Conservation (phyloP, 2,329 filamentous ascomycete genomes). For the Aspergillus neotritici region DNA sequence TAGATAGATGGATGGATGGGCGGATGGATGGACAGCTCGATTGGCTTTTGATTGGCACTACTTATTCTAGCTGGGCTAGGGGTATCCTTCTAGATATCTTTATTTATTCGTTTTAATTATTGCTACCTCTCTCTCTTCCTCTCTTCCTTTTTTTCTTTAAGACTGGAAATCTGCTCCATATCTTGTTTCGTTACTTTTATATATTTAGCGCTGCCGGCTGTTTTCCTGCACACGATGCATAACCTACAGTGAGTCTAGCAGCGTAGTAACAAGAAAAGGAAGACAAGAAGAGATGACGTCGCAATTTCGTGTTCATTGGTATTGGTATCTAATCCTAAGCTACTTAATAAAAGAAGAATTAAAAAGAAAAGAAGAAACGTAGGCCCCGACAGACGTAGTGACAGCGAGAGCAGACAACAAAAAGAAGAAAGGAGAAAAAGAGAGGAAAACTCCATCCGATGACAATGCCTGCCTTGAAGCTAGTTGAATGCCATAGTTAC, state of each 20-base stretch:
- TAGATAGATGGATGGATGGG: too few relatives aligned
- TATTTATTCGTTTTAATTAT: too few relatives aligned
- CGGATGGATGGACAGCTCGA: too few relatives aligned
- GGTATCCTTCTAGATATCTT: too few relatives aligned
- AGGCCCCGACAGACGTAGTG: not conserved
- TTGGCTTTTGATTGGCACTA: too few relatives aligned
- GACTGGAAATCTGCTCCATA: too few relatives aligned
- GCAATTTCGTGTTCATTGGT: constrained; percentile 3
- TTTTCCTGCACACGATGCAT: not conserved
- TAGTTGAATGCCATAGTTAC: not conserved
- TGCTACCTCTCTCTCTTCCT: not conserved
- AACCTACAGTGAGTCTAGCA: constrained; percentile 3
- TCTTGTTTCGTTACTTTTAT: too few relatives aligned
- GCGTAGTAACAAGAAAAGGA: constrained; percentile 3
- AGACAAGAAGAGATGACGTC: constrained; percentile 6
- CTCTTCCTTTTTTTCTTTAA: not conserved
- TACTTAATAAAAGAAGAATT: not conserved
- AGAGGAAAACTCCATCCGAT: constrained; percentile 11
- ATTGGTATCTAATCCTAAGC: constrained; percentile 1
- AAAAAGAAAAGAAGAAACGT: not conserved
- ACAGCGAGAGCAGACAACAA: not conserved
- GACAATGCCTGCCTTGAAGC: constrained; percentile 1
- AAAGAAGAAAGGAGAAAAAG: constrained; percentile 1
- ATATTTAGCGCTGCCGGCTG: not conserved
- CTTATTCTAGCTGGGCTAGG: too few relatives aligned